These are phyloP conservation scores for Aureobasidium sp. DNA, from an alignment of 2,329 filamentous ascomycete species.

Conservation along the genomic window DNA sequence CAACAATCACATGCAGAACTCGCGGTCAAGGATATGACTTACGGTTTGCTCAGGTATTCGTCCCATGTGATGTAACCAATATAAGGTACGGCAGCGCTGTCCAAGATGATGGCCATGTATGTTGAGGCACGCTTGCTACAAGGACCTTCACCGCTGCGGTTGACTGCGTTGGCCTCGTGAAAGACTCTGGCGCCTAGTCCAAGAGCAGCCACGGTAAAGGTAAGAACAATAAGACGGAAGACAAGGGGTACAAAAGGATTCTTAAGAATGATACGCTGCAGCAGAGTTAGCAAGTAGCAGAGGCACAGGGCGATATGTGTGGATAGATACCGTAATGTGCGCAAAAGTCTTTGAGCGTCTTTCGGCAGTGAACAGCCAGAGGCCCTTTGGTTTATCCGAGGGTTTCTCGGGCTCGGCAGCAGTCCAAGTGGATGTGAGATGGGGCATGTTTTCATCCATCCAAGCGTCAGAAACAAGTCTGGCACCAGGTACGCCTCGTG, in stretches of 20 bases:
- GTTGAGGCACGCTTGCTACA: constrained; percentile 67
- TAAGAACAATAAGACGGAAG: constrained; percentile 84
- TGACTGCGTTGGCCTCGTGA: constrained; percentile 41
- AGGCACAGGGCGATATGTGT: background rate
- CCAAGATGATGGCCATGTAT: constrained; percentile 89
- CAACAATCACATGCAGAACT: too few relatives aligned
- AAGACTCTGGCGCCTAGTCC: constrained; percentile 82
- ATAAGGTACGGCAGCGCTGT: constrained; percentile 90
- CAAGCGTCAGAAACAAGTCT: constrained; percentile 47
- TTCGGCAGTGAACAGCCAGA: constrained; percentile 52
- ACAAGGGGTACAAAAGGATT: constrained; percentile 88
- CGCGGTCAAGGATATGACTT: constrained; percentile 17
- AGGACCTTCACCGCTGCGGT: constrained; percentile 35
- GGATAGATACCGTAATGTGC: constrained; percentile 57
- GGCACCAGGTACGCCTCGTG: constrained; percentile 34
- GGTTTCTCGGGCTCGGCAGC: constrained; percentile 59
- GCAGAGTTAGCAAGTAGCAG: constrained; percentile 17
- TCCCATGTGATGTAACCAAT: constrained; percentile 95
- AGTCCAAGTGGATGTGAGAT: constrained; percentile 57
- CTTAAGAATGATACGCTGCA: constrained; percentile 69
- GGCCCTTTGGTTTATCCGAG: constrained; percentile 52
- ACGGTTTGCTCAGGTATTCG: constrained; percentile 93
- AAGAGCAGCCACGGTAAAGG: constrained; percentile 84
- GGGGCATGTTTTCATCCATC: constrained; percentile 55
- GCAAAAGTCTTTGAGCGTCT: constrained; percentile 61